Evolutionary conservation across 192 early-diverging fungal genomes (phyloP), one percentile per base, ranked within the genome.

Genomic region (Backusella tarrabulga): DNA sequence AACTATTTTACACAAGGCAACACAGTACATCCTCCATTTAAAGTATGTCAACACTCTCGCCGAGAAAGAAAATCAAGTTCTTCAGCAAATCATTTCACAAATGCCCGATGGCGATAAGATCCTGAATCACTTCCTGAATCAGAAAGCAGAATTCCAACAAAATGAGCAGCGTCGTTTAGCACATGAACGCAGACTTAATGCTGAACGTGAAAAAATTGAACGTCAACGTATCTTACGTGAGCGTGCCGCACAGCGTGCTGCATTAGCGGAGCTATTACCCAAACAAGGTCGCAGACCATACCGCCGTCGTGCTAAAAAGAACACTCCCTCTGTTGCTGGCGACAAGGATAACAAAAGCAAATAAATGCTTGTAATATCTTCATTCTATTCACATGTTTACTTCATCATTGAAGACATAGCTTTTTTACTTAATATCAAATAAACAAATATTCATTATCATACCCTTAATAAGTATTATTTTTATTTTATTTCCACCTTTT

Each of bases 1-100:
- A 4, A 96, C 95, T 6, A 93, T 98, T 68, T 73, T 98, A 78
- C 86, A 91, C 34, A 97, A 97, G 71, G 91, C 95, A 0, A 96
- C 96, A 1, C 95, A 98, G 80, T 97, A 98, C 81, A 97, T 98
- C 42, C 76, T 81, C 11, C 81, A 87, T 42, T 81, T 91, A 5
- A 88, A 87, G 36, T 82, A 84, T 35, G 77, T 73, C 26, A 83
- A 83, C 42, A 44, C 70, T 34, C 69, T 77, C 26, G 34, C 83
- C 9, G 83, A 85, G 56, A 66, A 77, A 5, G 90, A 91, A 68
- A 87, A 85, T 34, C 80, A 67, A 1, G 68, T 82, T 32, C 77
- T 89, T 29, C 76, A 80, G 38, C 80, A 81, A 52, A 77, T 89
- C 8, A 66, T 88, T 34, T 73, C 73, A 44, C 76, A 78, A 3